Evolutionary conservation across 2,329 filamentous ascomycete genomes (phyloP).

Genomic region (Rutstroemia sp.): DNA sequence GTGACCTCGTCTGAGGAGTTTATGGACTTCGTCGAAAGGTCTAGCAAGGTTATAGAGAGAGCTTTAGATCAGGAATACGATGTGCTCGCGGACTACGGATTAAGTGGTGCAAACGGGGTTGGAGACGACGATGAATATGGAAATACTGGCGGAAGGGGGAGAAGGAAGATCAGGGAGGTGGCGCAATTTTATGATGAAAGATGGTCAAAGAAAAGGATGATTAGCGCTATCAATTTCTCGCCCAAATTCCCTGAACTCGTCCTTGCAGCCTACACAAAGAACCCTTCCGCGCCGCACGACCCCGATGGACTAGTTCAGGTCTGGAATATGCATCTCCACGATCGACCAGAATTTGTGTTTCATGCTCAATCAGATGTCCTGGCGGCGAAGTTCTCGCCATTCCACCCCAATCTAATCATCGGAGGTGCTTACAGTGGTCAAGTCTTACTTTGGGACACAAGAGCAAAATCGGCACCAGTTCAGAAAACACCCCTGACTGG

Average conservation of each 20-base stretch:
- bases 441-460: constrained; percentile 93
- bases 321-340: constrained; percentile 94
- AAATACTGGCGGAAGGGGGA: constrained; percentile 62
- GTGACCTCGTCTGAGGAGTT: constrained; percentile 92
- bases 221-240: constrained; percentile 92
- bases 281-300: constrained; percentile 87
- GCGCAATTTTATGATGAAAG: constrained; percentile 91
- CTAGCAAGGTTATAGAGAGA: constrained; percentile 93
- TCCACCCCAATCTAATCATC: constrained; percentile 92
- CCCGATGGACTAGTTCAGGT: constrained; percentile 90
- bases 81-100: constrained; percentile 87
- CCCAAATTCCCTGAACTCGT: constrained; percentile 91
- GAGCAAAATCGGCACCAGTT: constrained; percentile 79
- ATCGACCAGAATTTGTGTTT: constrained; percentile 92
- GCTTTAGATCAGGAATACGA: constrained; percentile 95
- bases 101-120: constrained; percentile 62
- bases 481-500: constrained; percentile 95
- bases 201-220: constrained; percentile 97
- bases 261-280: constrained; percentile 94
- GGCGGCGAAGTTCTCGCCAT: constrained; percentile 95
- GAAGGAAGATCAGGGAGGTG: constrained; percentile 74
- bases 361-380: constrained; percentile 94
- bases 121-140: constrained; percentile 74
- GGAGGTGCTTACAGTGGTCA: constrained; percentile 96
- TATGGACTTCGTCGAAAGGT: constrained; percentile 88